Base-by-base conservation (phyloP, 2,329 filamentous ascomycete species). In the Malbranchea cinnamomea region DNA sequence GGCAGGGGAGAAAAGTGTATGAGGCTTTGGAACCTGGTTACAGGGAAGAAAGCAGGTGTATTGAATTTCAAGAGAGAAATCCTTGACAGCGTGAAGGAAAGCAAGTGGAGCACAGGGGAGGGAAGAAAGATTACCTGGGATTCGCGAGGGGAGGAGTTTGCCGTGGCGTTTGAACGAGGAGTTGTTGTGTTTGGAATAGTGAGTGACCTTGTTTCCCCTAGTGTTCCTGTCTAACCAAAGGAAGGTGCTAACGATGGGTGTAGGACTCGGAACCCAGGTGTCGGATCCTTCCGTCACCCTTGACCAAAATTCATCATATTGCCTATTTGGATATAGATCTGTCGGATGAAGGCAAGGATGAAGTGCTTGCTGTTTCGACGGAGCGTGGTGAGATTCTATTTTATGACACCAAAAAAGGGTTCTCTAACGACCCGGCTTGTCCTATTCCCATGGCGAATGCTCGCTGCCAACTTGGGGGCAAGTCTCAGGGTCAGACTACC, bases 21-120 rank as follows among this genome's bases (percentile, higher is more conserved):
- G 80, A 66, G 89, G 40, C 56, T 95, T 40, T 98, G 89, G 89
- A 95, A 98, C 48, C 54, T 98, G 39, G 84, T 95, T 41, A 95
- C 87, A 2, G 89, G 85, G 10, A 92, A 87, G 60, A 94, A 93
- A 60, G 85, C 85, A 1, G 83, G 85, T 17, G 85, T 93, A 30
- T 60, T 98, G 43, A 89, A 81, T 50, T 95, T 95, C 52, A 70
- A 69, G 40, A 67, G 70, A 34, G 70, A 76, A 1, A 66, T 89
- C 45, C 62, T 95, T 30, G 63, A 70, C 25, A 73, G 79, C 42
- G 70, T 79, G 7, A 82, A 81, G 26, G 83, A 93, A 59, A 70
- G 74, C 24, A 74, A 72, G 51, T 75, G 77, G 51, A 72, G 74
- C 25, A 76, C 73, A 25, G 85, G 87, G 8, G 89, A 95, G 50